These are phyloP conservation scores for Aspergillus thermomutatus DNA, from an alignment of 2,329 filamentous ascomycete species.

Conservation along the genomic window DNA sequence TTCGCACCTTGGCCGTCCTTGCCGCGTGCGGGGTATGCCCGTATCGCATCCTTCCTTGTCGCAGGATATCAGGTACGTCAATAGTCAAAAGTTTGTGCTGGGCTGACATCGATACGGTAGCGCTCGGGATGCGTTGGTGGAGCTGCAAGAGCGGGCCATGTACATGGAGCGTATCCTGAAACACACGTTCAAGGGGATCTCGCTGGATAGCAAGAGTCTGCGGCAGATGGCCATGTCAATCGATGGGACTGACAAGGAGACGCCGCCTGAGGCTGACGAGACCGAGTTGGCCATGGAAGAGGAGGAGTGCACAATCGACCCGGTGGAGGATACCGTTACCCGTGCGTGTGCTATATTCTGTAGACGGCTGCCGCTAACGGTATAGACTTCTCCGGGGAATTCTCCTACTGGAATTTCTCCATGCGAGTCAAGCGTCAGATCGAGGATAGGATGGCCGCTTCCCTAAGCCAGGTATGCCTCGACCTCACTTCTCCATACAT, in stretches of 20 bases:
- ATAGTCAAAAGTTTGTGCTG: too few relatives aligned
- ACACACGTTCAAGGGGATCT: slow-evolving; percentile 4
- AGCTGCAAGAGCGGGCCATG: slow-evolving; percentile 4
- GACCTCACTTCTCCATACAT: fast-evolving
- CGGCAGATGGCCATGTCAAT: slow-evolving; percentile 3
- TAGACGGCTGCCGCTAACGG: neutral
- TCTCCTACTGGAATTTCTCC: slow-evolving; percentile 54
- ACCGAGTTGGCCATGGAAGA: slow-evolving; percentile 2
- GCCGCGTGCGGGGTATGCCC: neutral
- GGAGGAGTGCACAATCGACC: slow-evolving; percentile 11
- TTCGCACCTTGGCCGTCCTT: slow-evolving; percentile 8
- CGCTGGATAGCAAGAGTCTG: slow-evolving; percentile 5
- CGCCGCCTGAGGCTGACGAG: neutral
- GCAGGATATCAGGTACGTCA: neutral
- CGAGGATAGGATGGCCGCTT: slow-evolving; percentile 31
- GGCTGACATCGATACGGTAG: neutral
- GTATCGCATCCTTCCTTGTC: too few relatives aligned
- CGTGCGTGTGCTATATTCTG: neutral
- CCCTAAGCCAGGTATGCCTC: neutral
- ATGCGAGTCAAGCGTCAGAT: slow-evolving; percentile 52
- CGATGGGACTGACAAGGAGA: neutral
- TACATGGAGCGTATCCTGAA: slow-evolving; percentile 14
- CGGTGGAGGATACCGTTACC: slow-evolving; percentile 11
- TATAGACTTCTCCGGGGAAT: slow-evolving; percentile 51
- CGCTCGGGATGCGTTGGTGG: neutral